Evolutionary conservation across 164 flowering plant species (phyloP), one percentile per base, ranked within the genome.

Genomic region (Annona squamosa): DNA sequence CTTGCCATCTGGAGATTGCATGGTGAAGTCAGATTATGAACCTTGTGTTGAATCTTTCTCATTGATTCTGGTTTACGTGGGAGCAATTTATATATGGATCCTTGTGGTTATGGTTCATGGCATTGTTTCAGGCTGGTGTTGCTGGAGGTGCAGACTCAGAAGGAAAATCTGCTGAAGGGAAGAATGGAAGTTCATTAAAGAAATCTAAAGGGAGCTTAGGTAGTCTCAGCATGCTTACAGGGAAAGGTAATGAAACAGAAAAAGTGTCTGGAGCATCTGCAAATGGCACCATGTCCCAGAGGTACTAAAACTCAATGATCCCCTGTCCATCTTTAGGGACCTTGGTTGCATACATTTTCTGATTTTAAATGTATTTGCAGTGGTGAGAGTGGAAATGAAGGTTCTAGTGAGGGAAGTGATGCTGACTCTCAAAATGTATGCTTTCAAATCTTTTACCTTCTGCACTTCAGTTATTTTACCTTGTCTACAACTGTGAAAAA

Each of bases 131-230:
- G 81, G 81, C 45, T 63, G 71, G 72, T 67, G 79, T 57, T 18
- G 68, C 67, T 72, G 63, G 72, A 59, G 83, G 77, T 9, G 61
- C 46, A 45, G 80, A 80, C 56, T 62, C 67, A 48, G 83, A 78
- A 45, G 78, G 81, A 57, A 78, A 76, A 68, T 78, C 83, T 17
- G 71, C 64, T 67, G 81, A 78, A 48, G 77, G 73, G 43, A 80
- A 78, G 78, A 75, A 63, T 41, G 76, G 67, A 64, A 72, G 46
- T 75, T 74, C 75, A 6, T 42, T 77, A 42, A 81, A 78, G 74
- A 73, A 79, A 76, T 78, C 81, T n/a, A 86, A 80, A 70, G 87
- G 80, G 73, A 84, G 89, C 79, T 81, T 84, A 62, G 89, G 86
- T n/a, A 84, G 84, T 77, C 73, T 86, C 63, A 83, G 73, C 75